Evolutionary conservation across 1,139 yeast species (phyloP).

Genomic region (Suhomyces kunorum): DNA sequence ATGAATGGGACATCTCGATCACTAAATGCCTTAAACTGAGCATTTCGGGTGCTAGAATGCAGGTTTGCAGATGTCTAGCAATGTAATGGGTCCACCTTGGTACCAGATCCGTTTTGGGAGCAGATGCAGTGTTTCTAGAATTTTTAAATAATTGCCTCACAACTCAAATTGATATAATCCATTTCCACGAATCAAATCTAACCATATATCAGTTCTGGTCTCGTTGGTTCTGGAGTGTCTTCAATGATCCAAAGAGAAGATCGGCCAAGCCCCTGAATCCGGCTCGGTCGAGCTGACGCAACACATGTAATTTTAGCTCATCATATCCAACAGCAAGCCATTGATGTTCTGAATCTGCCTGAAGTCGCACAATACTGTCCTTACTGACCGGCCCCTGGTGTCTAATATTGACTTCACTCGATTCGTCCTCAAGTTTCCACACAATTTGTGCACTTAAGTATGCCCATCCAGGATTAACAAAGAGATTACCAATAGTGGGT

Average conservation of each 20-base stretch:
- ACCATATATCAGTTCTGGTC: not conserved
- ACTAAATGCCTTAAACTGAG: too few species aligned
- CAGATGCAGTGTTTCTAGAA: too few species aligned
- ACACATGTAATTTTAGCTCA: constrained; percentile 40
- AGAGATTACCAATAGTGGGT: constrained; percentile 49
- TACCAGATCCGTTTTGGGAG: too few species aligned
- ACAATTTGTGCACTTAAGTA: constrained; percentile 46
- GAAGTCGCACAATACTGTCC: constrained; percentile 28
- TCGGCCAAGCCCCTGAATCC: constrained; percentile 48
- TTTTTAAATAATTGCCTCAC: too few species aligned
- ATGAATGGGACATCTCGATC: too few species aligned
- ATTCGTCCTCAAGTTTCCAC: constrained; percentile 49
- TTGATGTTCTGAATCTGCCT: constrained; percentile 19
- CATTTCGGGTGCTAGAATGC: too few species aligned
- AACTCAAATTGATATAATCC: too few species aligned
- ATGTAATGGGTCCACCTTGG: too few species aligned
- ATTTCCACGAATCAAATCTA: too few species aligned
- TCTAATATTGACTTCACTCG: constrained; percentile 27
- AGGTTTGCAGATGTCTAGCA: too few species aligned
- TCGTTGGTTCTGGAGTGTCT: constrained; percentile 35
- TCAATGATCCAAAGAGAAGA: constrained; percentile 48
- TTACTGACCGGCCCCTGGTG: constrained; percentile 51
- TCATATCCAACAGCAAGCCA: constrained; percentile 40
- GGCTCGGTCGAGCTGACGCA: constrained; percentile 33
- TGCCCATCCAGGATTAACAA: constrained; percentile 57